Percentiles rank a stretch among this genome's conserved stretches.
These are phyloP conservation scores for Penicillium antarcticum DNA, from an alignment of 495 filamentous ascomycete species.

Conservation along the genomic window DNA sequence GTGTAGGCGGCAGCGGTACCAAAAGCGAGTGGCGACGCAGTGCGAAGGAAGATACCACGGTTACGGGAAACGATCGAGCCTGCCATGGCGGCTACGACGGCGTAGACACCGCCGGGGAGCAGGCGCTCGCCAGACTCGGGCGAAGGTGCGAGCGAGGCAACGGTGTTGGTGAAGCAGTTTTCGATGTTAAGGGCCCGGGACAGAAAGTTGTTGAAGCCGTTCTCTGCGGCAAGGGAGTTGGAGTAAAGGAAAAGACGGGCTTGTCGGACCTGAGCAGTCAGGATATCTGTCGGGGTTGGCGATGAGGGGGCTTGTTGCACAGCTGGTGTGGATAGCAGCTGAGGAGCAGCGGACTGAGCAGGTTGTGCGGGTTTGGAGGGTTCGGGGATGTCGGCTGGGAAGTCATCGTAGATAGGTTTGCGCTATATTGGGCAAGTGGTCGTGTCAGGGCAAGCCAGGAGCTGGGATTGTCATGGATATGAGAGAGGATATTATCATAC, in stretches of 20 bases:
- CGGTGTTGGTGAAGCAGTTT: slow-evolving; percentile 71
- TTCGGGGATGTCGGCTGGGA: slow-evolving; percentile 38
- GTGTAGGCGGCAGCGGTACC: slow-evolving; percentile 71
- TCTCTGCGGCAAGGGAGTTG: slow-evolving; percentile 68
- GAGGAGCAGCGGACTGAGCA: slow-evolving; percentile 20
- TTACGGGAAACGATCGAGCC: slow-evolving; percentile 85
- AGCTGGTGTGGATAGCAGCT: slow-evolving; percentile 19
- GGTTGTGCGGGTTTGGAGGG: slow-evolving; percentile 37
- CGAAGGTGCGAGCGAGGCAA: slow-evolving; percentile 81
- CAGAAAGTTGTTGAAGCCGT: slow-evolving; percentile 71
- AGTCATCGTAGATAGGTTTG: slow-evolving; percentile 89
- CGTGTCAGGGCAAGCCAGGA: slow-evolving; percentile 17
- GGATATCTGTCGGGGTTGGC: slow-evolving; percentile 85
- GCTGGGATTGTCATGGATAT: not conserved
- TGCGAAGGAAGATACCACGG: slow-evolving; percentile 74
- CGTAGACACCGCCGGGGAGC: slow-evolving; percentile 82
- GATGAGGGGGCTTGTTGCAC: slow-evolving; percentile 35
- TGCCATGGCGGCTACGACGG: slow-evolving; percentile 87
- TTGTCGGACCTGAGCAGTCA: slow-evolving; percentile 76
- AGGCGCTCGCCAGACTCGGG: slow-evolving; percentile 78
- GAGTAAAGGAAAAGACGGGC: slow-evolving; percentile 78
- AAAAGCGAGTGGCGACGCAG: slow-evolving; percentile 64
- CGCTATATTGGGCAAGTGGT: slow-evolving; percentile 42
- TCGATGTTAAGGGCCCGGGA: slow-evolving; percentile 74
- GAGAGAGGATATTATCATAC: slow-evolving; percentile 20